Evolutionary conservation across 1,139 yeast species (phyloP), one percentile per base, ranked within the genome.

Genomic region (Geotrichum histeridarum): DNA sequence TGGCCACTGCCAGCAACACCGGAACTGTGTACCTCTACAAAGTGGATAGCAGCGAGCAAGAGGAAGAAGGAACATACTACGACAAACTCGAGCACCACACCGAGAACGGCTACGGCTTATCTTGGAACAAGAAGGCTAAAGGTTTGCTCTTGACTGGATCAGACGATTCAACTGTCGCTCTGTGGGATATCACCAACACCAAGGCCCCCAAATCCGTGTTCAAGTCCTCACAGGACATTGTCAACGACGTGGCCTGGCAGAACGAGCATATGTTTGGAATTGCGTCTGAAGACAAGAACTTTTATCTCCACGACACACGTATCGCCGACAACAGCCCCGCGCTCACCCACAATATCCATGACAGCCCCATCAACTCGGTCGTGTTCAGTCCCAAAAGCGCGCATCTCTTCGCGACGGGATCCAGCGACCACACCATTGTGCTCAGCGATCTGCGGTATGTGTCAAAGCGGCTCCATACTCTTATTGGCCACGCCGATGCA

Each of bases 1-100:
- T 90, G 12, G 93, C 95, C 4, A 83, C 97, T 0, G 84, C 90
- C 59, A 82, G 86, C 61, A 93, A 93, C 0, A 70, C 72, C 5
- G 98, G 98, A 22, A 79, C 79, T 48, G 82, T 85, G 0, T 84
- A 77, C 60, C 69, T 93, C 2, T 91, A 54, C 39, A 48, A 51
- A 9, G 31, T 53, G 4, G 38, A 51, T n/a, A 52, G 42, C 32
- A 30, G 18, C 6, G 14, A 7, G 6, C 32, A 14, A 12, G 36
- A 31, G 2, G 43, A 42, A 11, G 50, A 45, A 17, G 47, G 43
- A 11, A 48, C 42, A 1, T 49, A 41, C 33, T 33, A 41, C 22
- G 39, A 47, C 27, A 54, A 70, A 4, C 78, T 85, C 54, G 77
- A 77, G 56, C 83, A 78, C 61, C 96, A 88, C 67, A 72, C 75